Base-by-base conservation (phyloP, 2,329 filamentous ascomycete genomes). In the Coniochaeta sp. region DNA sequence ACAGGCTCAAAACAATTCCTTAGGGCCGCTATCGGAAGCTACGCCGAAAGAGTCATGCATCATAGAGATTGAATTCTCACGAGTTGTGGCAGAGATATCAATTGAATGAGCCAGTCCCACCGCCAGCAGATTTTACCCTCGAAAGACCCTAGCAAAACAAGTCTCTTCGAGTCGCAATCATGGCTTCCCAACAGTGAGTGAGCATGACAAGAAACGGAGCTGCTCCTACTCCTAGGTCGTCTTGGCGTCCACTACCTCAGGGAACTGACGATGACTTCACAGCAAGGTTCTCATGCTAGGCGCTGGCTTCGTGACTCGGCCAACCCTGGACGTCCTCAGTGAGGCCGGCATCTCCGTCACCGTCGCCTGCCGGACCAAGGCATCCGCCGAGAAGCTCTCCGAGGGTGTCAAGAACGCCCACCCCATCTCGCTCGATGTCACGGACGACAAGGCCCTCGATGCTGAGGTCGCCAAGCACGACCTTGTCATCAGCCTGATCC, bases 341-440 rank as follows among this genome's bases (percentile, higher is more conserved):
- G 72, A 82, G 46, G 69, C 78, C n/a, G 82, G 78, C 57, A 74
- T 86, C 55, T 63, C 73, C 51, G 82, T 87, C 50, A 85, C 82
- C n/a, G 81, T 86, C 58, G 61, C 61, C 46, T 62, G 61, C 60
- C 55, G 61, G 27, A 54, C 87, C 42, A 78, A 95, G 52, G 82
- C 85, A 61, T 82, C 75, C 51, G 90, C 91, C 52, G 75, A 95
- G 78, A 82, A 82, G 62, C 84, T 96, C 57, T 80, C 81, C 45
- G 80, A 76, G 55, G 86, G 86, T 61, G 80, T 92, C 67, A 78
- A 84, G 69, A 82, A 88, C 67, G 82, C 90, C 60, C 79, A 71
- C 50, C 81, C 91, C 59, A 87, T 95, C 72, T 83, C 88, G 52
- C 83, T 97, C 66, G 90, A 97, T 67, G 92, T 96, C 60, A 86